Conservation (phyloP, 148 eudicot species). For the Fagopyrum tataricum region DNA sequence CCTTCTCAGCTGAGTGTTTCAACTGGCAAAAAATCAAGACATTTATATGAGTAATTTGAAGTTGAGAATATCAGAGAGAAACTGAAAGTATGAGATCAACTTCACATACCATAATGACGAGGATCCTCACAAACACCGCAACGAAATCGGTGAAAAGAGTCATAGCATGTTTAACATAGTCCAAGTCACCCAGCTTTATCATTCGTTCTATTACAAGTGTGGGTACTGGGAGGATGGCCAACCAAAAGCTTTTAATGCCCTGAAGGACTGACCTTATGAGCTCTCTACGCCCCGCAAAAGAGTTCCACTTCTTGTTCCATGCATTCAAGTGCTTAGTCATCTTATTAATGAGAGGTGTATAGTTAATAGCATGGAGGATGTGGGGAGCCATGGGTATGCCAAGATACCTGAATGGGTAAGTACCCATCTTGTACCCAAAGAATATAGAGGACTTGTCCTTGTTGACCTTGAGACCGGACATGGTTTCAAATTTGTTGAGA, state of each 20-base stretch:
- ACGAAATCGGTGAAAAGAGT: slow-evolving; percentile 77
- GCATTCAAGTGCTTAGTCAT: too few relatives aligned
- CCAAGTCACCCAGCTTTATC: too few relatives aligned
- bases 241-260: neutral
- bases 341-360: too few relatives aligned
- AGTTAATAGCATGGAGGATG: too few relatives aligned
- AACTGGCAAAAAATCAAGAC: slow-evolving; percentile 37
- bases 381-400: too few relatives aligned
- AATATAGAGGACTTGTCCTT: too few relatives aligned
- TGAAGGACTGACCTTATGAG: neutral
- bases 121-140: slow-evolving; percentile 81
- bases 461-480: too few relatives aligned
- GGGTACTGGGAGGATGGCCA: neutral
- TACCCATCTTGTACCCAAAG: too few relatives aligned
- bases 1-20: slow-evolving; percentile 53
- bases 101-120: slow-evolving; percentile 71
- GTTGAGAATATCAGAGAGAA: neutral
- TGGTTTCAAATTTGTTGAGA: too few relatives aligned
- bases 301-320: neutral
- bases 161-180: slow-evolving; percentile 76
- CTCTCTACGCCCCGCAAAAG: neutral
- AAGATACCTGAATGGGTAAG: too few relatives aligned
- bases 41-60: neutral
- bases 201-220: too few relatives aligned
- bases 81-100: neutral